phyloP scores from a whole-genome alignment of 2,329 filamentous ascomycete genomes.

The Chaetomium sp. region DNA sequence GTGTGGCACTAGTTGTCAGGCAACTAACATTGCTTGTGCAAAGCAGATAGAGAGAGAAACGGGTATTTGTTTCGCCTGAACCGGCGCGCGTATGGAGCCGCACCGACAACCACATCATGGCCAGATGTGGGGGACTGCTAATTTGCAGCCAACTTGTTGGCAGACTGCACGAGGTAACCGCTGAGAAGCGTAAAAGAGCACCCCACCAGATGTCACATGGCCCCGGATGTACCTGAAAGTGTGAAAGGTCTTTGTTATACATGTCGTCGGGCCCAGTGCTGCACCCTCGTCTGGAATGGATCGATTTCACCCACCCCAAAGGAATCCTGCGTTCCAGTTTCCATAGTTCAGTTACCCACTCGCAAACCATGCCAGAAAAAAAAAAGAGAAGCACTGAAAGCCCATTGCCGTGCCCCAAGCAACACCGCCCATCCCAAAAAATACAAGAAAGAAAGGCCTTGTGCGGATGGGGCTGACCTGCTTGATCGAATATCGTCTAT shows the following conservation, averaged over 20 bases:
- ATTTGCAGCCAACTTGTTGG: neutral
- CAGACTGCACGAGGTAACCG: neutral
- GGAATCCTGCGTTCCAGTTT: conserved; percentile 26
- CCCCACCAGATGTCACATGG: conserved; percentile 6
- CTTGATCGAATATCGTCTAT: conserved; percentile 31
- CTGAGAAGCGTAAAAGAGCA: neutral
- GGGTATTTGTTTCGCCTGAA: neutral
- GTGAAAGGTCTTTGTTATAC: conserved; percentile 32
- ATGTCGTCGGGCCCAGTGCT: conserved; percentile 27
- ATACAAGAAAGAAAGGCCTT: conserved; percentile 37
- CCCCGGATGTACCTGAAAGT: neutral
- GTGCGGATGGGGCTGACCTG: conserved; percentile 28
- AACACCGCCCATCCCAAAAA: conserved; percentile 39
- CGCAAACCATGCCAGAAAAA: conserved; percentile 36
- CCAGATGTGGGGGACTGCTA: neutral
- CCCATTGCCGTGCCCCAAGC: conserved; percentile 36
- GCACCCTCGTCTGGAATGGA: conserved; percentile 27
- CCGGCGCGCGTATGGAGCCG: neutral
- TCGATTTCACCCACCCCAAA: conserved; percentile 32
- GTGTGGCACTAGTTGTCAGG: neutral
- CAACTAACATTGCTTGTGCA: neutral
- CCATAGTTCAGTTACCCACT: conserved; percentile 35
- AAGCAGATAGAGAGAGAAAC: neutral
- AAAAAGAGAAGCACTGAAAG: conserved; percentile 34
- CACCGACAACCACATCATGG: neutral